phyloP scores from a whole-genome alignment of 192 early-diverging fungal genomes.

The Rhizophagus clarus region DNA sequence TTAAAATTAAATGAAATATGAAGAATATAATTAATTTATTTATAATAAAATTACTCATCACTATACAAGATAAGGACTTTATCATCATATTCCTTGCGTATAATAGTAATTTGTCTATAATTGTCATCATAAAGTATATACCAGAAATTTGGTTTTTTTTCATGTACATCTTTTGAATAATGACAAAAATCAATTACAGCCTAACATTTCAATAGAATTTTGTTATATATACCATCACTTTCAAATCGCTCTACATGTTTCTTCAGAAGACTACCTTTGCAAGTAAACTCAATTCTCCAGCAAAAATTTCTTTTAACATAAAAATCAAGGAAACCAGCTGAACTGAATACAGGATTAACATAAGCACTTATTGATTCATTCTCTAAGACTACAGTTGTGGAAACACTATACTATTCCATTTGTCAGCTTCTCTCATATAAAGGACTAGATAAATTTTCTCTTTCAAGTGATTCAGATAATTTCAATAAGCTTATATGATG shows the following conservation, averaged over 20 bases:
- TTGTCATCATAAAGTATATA: conserved; percentile 14
- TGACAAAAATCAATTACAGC: conserved; percentile 29
- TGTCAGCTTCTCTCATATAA: conserved; percentile 40
- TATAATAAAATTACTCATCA: too few relatives aligned
- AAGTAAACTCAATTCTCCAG: conserved; percentile 29
- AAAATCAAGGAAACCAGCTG: conserved; percentile 29
- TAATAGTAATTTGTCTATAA: conserved; percentile 21
- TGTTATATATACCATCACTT: background rate
- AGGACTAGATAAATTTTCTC: background rate
- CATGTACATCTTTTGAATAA: background rate
- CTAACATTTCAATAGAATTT: conserved; percentile 26
- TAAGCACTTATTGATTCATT: conserved; percentile 22
- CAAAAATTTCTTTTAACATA: conserved; percentile 22
- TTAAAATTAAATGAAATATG: too few relatives aligned
- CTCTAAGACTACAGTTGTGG: conserved; percentile 6
- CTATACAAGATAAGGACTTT: background rate
- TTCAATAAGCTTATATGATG: conserved; percentile 4
- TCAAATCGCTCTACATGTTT: conserved; percentile 28
- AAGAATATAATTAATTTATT: too few relatives aligned
- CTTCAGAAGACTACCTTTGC: background rate
- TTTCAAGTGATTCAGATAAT: background rate
- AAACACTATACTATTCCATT: conserved; percentile 39
- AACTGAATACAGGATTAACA: conserved; percentile 23
- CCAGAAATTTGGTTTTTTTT: conserved; percentile 26
- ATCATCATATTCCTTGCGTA: background rate